Percentiles rank a stretch among this genome's conserved stretches.
These are phyloP conservation scores for Phytophthora sansomeana DNA, from an alignment of 352 stramenopile genomes.

Conservation along the genomic window DNA sequence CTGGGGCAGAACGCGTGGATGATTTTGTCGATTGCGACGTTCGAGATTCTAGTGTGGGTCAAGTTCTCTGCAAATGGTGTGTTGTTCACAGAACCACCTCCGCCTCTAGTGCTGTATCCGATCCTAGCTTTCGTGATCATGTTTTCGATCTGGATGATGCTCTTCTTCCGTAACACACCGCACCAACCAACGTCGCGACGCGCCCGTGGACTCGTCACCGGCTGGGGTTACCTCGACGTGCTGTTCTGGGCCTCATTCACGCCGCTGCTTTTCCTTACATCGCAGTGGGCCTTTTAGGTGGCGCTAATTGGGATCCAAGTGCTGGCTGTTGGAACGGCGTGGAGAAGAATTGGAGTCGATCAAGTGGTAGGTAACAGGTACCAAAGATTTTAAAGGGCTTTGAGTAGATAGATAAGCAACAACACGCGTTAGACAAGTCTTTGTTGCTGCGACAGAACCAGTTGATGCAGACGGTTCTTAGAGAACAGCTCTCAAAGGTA, in stretches of 20 bases:
- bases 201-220: slow-evolving; percentile 36
- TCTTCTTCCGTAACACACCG: slow-evolving; percentile 66
- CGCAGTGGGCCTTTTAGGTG: slow-evolving; percentile 85
- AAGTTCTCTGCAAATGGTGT: slow-evolving; percentile 76
- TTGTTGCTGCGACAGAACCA: neutral
- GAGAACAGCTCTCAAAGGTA: too few species aligned
- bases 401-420: slow-evolving; percentile 4
- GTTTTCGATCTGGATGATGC: slow-evolving; percentile 81
- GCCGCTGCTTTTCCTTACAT: slow-evolving; percentile 77
- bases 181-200: slow-evolving; percentile 23
- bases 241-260: slow-evolving; percentile 89
- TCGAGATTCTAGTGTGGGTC: slow-evolving; percentile 86
- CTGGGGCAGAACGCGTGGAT: slow-evolving; percentile 89
- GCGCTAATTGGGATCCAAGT: neutral
- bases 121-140: slow-evolving; percentile 71
- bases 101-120: slow-evolving; percentile 58
- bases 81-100: slow-evolving; percentile 67
- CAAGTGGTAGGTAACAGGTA: neutral
- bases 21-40: slow-evolving; percentile 77
- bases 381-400: slow-evolving; percentile 2
- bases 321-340: too few species aligned
- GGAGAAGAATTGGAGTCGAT: neutral
- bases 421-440: neutral
- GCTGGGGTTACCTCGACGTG: slow-evolving; percentile 77
- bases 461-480: neutral